phyloP scores from a whole-genome alignment of 441 rosid genomes.

The Corymbia calophylla region DNA sequence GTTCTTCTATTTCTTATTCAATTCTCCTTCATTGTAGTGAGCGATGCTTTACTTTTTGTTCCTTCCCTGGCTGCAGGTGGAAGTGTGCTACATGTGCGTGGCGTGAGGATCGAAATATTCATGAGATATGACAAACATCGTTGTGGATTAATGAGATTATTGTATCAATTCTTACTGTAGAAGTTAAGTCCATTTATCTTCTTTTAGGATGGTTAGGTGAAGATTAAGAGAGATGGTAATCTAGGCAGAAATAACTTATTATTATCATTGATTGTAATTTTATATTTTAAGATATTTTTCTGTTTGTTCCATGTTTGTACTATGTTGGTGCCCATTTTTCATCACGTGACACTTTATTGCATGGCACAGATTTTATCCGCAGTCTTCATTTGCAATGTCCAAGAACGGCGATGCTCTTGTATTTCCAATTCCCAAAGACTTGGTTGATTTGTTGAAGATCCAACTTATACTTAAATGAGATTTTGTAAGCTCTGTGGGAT shows the following conservation, averaged over 20 bases:
- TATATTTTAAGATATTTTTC: neutral
- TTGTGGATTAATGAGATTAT: neutral
- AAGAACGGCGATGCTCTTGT: neutral
- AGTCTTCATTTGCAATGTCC: neutral
- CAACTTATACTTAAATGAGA: neutral
- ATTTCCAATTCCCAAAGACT: neutral
- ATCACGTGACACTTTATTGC: neutral
- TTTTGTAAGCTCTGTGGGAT: neutral
- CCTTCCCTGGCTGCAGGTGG: neutral
- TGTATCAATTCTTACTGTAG: neutral
- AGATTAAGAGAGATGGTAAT: neutral
- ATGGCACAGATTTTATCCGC: neutral
- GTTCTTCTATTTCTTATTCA: neutral
- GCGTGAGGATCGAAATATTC: neutral
- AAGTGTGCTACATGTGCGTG: neutral
- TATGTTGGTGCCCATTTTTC: neutral
- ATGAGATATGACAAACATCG: neutral
- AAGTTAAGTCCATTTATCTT: neutral
- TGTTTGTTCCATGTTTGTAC: neutral
- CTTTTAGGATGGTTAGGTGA: neutral
- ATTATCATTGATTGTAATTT: neutral
- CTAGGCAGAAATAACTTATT: neutral
- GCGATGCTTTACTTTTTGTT: rapidly evolving
- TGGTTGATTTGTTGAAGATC: neutral
- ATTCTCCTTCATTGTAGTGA: neutral